Evolutionary conservation across 176 grass and related monocot species (phyloP).

Genomic region (Oryza meridionalis): DNA sequence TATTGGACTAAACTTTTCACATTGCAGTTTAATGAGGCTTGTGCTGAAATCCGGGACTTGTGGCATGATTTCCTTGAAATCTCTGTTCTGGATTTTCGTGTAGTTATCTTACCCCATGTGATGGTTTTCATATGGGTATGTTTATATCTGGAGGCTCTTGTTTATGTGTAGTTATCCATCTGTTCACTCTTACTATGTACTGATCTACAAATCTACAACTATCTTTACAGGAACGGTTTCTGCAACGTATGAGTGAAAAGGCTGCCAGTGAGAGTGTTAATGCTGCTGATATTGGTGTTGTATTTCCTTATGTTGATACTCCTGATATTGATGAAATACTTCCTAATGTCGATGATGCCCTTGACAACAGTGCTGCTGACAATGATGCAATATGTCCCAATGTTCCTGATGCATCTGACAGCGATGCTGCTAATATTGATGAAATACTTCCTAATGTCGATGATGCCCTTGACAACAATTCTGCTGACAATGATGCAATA

Average conservation of each 20-base stretch:
- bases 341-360: background rate
- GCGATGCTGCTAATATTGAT: background rate
- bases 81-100: background rate
- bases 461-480: background rate
- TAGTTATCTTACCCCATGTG: background rate
- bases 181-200: background rate
- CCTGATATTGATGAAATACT: conserved; percentile 11
- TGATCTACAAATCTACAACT: background rate
- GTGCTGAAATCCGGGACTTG: background rate
- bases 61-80: background rate
- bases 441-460: background rate
- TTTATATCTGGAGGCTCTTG: background rate
- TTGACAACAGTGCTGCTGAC: background rate
- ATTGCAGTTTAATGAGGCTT: background rate
- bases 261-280: background rate
- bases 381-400: background rate
- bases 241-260: background rate
- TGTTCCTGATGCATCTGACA: too few relatives aligned
- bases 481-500: background rate
- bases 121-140: background rate
- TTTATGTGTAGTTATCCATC: background rate
- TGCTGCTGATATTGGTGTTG: background rate
- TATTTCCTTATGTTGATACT: background rate
- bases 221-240: background rate
- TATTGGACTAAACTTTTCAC: background rate